These are phyloP conservation scores for Metrosideros polymorpha DNA, from an alignment of 441 rosid species.

Conservation along the genomic window DNA sequence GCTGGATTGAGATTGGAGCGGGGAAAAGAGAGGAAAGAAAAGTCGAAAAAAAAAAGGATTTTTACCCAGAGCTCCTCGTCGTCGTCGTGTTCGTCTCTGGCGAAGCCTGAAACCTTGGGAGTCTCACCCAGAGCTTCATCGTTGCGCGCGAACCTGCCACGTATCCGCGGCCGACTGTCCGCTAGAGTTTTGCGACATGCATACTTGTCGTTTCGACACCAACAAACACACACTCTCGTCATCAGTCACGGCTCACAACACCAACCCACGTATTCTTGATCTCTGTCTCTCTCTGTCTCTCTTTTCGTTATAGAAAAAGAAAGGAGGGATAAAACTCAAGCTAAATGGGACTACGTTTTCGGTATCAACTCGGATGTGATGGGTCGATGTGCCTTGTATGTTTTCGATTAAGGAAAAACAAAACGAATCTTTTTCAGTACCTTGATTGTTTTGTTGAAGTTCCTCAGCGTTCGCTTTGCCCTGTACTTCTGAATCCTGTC, in stretches of 20 bases:
- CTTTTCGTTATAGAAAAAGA: neutral
- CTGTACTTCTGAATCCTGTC: constrained; percentile 79
- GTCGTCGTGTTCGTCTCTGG: constrained; percentile 46
- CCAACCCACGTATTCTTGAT: neutral
- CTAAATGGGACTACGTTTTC: neutral
- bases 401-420: too few species aligned
- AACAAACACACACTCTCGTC: neutral
- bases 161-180: constrained; percentile 83
- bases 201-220: constrained; percentile 32
- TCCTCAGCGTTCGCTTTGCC: constrained; percentile 84
- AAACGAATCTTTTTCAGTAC: constrained; percentile 15
- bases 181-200: constrained; percentile 93
- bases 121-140: constrained; percentile 55
- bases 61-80: constrained; percentile 46
- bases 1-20: neutral
- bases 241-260: neutral
- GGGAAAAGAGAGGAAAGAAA: neutral
- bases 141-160: constrained; percentile 94
- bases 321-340: neutral
- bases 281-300: neutral
- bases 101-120: constrained; percentile 38
- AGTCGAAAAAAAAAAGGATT: neutral
- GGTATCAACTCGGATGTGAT: too few species aligned
- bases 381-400: too few species aligned
- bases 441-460: constrained; percentile 88